phyloP scores from a whole-genome alignment of 352 stramenopile genomes.

The Phytophthora idaei region DNA sequence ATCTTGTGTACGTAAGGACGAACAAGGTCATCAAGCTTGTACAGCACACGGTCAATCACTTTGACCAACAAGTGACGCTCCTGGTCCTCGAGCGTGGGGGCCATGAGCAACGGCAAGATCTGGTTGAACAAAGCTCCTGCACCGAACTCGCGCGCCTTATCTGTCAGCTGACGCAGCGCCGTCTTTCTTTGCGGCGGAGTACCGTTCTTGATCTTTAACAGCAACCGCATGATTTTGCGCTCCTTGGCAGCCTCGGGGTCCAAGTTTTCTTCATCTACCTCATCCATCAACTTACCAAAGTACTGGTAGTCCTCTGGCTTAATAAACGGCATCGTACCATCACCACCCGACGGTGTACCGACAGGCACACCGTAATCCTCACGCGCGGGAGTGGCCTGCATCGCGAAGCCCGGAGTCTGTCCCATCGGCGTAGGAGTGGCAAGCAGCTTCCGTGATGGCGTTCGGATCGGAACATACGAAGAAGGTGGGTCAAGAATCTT shows the following conservation, averaged over 20 bases:
- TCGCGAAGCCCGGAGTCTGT: conserved; percentile 92
- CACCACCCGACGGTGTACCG: conserved; percentile 64
- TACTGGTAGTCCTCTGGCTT: conserved; percentile 99
- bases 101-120: conserved; percentile 99
- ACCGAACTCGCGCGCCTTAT: conserved; percentile 97
- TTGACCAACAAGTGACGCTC: conserved; percentile 99
- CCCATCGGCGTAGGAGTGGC: conserved; percentile 96
- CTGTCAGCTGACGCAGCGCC: conserved; percentile 96
- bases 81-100: conserved; percentile 98
- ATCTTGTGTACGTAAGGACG: conserved; percentile 99
- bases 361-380: conserved; percentile 81
- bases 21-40: conserved; percentile 99
- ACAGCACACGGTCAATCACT: conserved; percentile 99
- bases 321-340: conserved; percentile 95
- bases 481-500: conserved; percentile 95
- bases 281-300: conserved; percentile 96
- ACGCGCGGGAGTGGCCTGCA: conserved; percentile 74
- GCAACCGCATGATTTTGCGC: conserved; percentile 97
- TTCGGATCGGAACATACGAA: conserved; percentile 96
- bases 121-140: conserved; percentile 98
- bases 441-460: conserved; percentile 94
- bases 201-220: conserved; percentile 99
- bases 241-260: conserved; percentile 95
- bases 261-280: conserved; percentile 85
- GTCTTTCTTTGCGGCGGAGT: conserved; percentile 97